Evolutionary conservation across 208 protist genomes (phyloP), one percentile per base, ranked within the genome.

Genomic region (Wallacemonas rigidus): DNA sequence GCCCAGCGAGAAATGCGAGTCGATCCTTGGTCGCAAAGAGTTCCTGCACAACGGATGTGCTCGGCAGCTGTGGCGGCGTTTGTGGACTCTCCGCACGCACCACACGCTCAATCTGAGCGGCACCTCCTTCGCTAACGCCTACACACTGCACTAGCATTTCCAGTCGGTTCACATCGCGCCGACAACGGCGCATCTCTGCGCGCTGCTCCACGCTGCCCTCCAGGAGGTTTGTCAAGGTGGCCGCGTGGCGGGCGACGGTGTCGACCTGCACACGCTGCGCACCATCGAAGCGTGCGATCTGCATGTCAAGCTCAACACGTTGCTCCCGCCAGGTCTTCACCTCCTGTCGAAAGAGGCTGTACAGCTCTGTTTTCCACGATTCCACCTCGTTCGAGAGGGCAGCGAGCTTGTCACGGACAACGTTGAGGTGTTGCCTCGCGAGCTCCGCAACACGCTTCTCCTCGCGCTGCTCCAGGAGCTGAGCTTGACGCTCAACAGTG

Each of bases 111-210:
- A 54, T 11, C 11, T 3, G 2, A 1, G 38, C 53, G n/a, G 36
- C 67, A 5, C 38, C 40, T 12, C 5, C 6, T 2, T n/a, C 40
- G 43, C 40, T 67, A 5, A 72, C 39, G 2, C 67, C 65, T 26
- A 47, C 62, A 45, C 81, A 83, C 71, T 88, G 77, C 17, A 94
- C 64, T 12, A 94, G 74, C 80, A 92, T 88, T 60, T 92, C 87
- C 3, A 96, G 68, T 1, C 85, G 82, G 63, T 93, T 93, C 69
- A 94, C 80, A 53, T 96, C 89, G 43, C 83, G 75, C 38, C 83
- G 79, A 40, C 85, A 92, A n/a, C 64, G 17, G 0, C 89, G 91
- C 50, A 90, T 56, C 55, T 93, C 87, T 51, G 78, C 86, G 9
- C 74, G 63, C 38, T 76, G 74, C 35, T 56, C 61, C 1, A 89